These are phyloP conservation scores for Skeletonema grethae DNA, from an alignment of 108 stramenopile genomes.

Conservation along the genomic window DNA sequence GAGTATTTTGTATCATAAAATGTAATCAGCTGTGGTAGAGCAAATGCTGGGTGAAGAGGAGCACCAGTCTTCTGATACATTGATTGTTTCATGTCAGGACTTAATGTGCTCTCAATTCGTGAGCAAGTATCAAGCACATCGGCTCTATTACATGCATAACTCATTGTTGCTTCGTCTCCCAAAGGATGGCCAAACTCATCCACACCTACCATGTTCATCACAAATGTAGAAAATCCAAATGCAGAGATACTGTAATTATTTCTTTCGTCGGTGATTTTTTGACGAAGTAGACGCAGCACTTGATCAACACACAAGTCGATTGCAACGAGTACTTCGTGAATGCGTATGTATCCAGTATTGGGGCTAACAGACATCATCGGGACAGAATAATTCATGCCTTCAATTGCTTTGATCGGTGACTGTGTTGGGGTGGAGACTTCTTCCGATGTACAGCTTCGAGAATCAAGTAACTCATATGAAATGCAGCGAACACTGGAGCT, in stretches of 20 bases:
- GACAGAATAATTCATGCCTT: constrained; percentile 29
- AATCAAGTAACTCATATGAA: constrained; percentile 21
- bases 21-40: constrained; percentile 68
- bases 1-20: constrained; percentile 45
- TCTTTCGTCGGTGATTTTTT: constrained; percentile 2
- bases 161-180: constrained; percentile 60
- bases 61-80: constrained; percentile 76
- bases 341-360: constrained; percentile 56
- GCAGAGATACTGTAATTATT: constrained; percentile 50
- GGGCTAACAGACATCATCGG: constrained; percentile 47
- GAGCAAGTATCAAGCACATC: constrained; percentile 45
- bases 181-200: constrained; percentile 49
- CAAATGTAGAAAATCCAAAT: constrained; percentile 81
- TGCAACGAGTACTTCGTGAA: constrained; percentile 42
- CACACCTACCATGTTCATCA: constrained; percentile 81
- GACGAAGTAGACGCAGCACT: constrained; percentile 36
- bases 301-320: constrained; percentile 69
- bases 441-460: neutral
- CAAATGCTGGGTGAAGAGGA: constrained; percentile 78
- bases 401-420: constrained; percentile 17
- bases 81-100: constrained; percentile 24
- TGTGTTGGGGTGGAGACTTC: neutral
- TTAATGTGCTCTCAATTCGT: constrained; percentile 9
- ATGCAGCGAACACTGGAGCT: constrained; percentile 56
- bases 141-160: constrained; percentile 75